Evolutionary conservation across 306 rosid genomes (phyloP).

Genomic region (Rubus parviflorus): DNA sequence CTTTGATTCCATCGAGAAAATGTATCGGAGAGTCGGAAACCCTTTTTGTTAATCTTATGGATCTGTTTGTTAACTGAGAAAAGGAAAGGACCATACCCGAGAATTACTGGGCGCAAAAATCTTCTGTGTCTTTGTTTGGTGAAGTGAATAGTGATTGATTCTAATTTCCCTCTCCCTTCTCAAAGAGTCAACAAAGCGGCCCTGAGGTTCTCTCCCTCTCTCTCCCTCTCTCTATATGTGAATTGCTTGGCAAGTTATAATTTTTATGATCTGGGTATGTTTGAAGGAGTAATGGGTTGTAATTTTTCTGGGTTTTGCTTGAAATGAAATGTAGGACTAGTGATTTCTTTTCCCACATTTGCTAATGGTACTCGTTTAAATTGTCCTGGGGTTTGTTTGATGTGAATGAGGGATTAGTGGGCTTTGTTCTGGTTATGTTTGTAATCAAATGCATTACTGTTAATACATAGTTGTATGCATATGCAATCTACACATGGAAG

Average conservation of each 20-base stretch:
- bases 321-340: not conserved
- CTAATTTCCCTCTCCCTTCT: not conserved
- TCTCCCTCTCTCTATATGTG: not conserved
- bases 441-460: not conserved
- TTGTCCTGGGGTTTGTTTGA: too few relatives aligned
- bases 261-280: slow-evolving; percentile 3
- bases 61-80: slow-evolving; percentile 9
- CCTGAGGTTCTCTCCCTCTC: not conserved
- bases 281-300: not conserved
- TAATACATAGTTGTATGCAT: too few relatives aligned
- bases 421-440: not conserved
- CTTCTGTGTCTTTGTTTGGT: not conserved
- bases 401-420: not conserved
- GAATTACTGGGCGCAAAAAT: not conserved
- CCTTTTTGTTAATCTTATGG: not conserved
- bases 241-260: not conserved
- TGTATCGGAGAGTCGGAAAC: not conserved
- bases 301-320: slow-evolving; percentile 10
- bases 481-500: not conserved
- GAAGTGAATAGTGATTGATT: not conserved
- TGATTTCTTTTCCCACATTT: not conserved
- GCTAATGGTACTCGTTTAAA: too few relatives aligned
- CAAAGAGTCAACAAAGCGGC: not conserved
- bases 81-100: not conserved
- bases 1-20: not conserved